Percentiles rank a stretch among this genome's conserved stretches.
phyloP scores from a whole-genome alignment of 2,329 filamentous ascomycete species.

The Diaporthe destruens region DNA sequence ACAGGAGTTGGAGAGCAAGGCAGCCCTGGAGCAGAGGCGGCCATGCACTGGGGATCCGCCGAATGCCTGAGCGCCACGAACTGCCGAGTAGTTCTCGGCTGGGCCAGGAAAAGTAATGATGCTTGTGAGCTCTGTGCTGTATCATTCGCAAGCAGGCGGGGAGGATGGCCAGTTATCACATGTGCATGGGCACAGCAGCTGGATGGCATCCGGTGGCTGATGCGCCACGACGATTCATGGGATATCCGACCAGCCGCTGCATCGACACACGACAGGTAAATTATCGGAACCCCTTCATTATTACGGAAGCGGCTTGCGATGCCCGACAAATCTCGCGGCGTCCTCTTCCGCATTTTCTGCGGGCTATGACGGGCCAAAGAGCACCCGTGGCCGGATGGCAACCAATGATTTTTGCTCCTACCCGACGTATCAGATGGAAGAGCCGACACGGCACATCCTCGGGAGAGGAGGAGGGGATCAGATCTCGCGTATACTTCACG shows the following conservation, averaged over 20 bases:
- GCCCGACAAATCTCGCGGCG: too few species aligned
- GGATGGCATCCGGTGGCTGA: neutral
- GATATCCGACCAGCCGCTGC: neutral
- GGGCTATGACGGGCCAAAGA: neutral
- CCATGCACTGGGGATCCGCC: neutral
- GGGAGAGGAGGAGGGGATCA: too few species aligned
- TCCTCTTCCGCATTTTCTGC: too few species aligned
- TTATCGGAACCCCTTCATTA: too few species aligned
- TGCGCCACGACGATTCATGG: neutral
- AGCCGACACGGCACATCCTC: neutral
- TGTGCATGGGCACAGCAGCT: neutral
- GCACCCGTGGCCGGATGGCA: neutral
- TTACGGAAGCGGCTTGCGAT: neutral
- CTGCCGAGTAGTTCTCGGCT: neutral
- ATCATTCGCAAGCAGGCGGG: too few species aligned
- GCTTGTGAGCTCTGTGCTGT: neutral
- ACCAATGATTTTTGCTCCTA: too few species aligned
- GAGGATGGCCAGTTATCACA: neutral
- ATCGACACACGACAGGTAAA: neutral
- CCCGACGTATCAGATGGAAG: neutral
- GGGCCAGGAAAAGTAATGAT: too few species aligned
- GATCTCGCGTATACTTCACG: neutral
- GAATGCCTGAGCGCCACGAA: neutral
- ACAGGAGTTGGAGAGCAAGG: neutral
- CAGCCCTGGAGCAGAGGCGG: neutral